Base-by-base conservation (phyloP, 164 flowering plant species). In the Saururus chinensis region DNA sequence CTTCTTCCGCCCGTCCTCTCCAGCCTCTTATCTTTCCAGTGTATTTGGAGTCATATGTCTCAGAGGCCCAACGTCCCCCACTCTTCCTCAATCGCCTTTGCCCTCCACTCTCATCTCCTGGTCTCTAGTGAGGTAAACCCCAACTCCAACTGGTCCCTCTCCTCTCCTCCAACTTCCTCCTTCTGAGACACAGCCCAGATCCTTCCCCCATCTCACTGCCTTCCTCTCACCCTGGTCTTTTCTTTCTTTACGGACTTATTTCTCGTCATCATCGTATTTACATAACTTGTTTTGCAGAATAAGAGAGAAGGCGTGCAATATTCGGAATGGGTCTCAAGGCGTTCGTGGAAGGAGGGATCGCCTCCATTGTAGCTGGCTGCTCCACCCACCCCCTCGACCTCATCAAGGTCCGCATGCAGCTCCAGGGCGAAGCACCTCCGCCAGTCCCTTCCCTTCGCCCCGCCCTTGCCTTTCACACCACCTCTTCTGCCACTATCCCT, bases 341-440 rank as follows among this genome's bases (percentile, higher is more conserved):
- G 4, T 86, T 86, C 60, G 82, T 78, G 0, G 92, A 84, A 69
- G 92, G 92, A 16, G 89, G 92, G 0, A 75, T 82, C 14, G 88
- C 92, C 22, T 71, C 85, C 12, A 74, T 83, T 49, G 67, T 85
- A 7, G 92, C 92, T 7, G 88, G 92, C 49, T 8, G 21, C 62
- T 61, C 57, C 61, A 35, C 21, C 61, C 87, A 85, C 65, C 90
- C 90, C 0, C 74, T 85, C 1, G 87, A 85, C 62, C 87, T 85
- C 16, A 77, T 85, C 72, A 85, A 85, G 68, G 90, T 85, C 49
- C 81, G 86, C 0, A 81, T 85, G 85, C 90, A 85, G 59, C 83
- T 85, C 48, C 84, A 85, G 42, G 90, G 49, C 49, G 49, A 87
- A 12, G 86, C 83, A 69, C 73, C 13, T 40, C 40, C 67, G n/a